Evolutionary conservation across 2,329 filamentous ascomycete species (phyloP), one percentile per base, ranked within the genome.

Genomic region (Chrysosporium keratinophilum): DNA sequence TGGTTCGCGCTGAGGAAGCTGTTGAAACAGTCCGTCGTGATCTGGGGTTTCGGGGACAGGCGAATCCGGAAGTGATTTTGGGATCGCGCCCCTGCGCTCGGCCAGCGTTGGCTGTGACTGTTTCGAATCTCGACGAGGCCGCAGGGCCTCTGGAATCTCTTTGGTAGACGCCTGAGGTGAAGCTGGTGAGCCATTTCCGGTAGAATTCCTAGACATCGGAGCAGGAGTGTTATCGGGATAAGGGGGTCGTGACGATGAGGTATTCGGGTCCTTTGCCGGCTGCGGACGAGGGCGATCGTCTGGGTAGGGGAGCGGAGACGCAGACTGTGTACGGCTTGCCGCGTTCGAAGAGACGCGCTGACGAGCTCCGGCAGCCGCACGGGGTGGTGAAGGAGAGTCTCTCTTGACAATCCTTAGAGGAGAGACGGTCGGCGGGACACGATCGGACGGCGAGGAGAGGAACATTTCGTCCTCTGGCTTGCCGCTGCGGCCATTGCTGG

Each of bases 381-480:
- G 57, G 19, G 69, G 66, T 52, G 81, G 81, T 50, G 76, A 76
- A 33, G 83, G 79, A 55, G 83, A 85, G 62, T 82, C 80, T 54
- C 84, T 82, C 70, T 94, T 94, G 74, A 84, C 84, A 67, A 95
- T 94, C 64, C 88, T 82, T 70, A 95, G 71, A 56, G 89, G 89
- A 63, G 87, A 87, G 61, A 95, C 80, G 15, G 86, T 87, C 55
- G 88, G 87, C 63, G 87, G 88, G 63, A 88, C 82, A 44, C 71
- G 69, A 53, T 69, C 72, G 49, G 63, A 64, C n/a, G 70, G 70
- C 56, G 65, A 71, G 57, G 76, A 70, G 59, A 94, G 79, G 73
- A 94, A 91, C 74, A 94, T 84, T 77, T 91, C 88, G 70, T 89
- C 84, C 34, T 39, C 34, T 10, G 31, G 40, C 42, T 46, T 46